Base-by-base conservation (phyloP, 371 early-diverging fungal genomes). In the Sporodiniella umbellata region DNA sequence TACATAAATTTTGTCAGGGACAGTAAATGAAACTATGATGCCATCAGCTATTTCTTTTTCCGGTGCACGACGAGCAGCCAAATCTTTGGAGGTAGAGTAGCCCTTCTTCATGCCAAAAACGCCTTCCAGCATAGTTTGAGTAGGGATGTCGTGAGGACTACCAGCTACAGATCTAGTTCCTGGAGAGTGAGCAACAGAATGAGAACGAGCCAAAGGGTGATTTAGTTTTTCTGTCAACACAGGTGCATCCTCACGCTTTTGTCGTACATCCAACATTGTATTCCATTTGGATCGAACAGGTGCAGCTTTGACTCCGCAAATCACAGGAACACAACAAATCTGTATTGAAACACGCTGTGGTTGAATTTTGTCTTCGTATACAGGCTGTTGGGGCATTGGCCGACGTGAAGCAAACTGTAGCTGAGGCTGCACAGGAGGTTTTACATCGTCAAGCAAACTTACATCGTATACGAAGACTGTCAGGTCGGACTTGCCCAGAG, bases 21-120 rank as follows among this genome's bases (percentile, higher is more conserved):
- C 83, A 7, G 87, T 75, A 57, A 89, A 86, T 0, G 86, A 85
- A 2, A 87, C 71, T 10, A 84, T 78, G 61, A 89, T 78, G 11
- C 84, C 88, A 55, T 79, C 79, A 0, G 67, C 62, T 4, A 72
- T 56, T 30, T 72, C 75, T 19, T 61, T 28, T 45, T 73, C 70
- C 0, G 68, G 68, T 15, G 65, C 60, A 17, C 56, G 42, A 23
- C 15, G 23, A 10, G 19, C 37, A 25, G 24, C 46, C 11, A 12
- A 37, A 25, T 12, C 40, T 21, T 17, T 23, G 10, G 46, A n/a
- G 12, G 42, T 35, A 12, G 18, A 23, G 6, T 45, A 45, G 22
- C 10, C 15, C 18, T 55, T 55, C 18, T 56, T 62, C n/a, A 53
- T 49, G 10, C 58, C 67, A 60, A 56, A 65, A 3, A 65, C 58